Evolutionary conservation across 257 asterid genomes (phyloP).

Genomic region (Ligustrum vulgare): DNA sequence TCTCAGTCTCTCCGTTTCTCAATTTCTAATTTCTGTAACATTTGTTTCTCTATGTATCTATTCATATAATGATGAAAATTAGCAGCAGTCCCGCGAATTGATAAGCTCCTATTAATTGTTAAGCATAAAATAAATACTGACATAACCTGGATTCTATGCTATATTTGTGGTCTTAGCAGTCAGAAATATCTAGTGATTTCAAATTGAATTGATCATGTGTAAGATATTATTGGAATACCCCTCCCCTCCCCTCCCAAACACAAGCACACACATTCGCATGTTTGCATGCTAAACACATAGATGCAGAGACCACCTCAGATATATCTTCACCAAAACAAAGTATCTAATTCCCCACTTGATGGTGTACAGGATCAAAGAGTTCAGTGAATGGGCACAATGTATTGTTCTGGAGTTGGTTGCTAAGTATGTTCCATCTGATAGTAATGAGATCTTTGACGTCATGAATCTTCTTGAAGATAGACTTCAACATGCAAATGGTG

Average conservation of each 20-base stretch:
- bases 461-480: slow-evolving; percentile 99
- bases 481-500: slow-evolving; percentile 99
- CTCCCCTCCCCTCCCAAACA: too few species aligned
- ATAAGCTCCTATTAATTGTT: too few species aligned
- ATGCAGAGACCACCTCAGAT: too few species aligned
- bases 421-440: slow-evolving; percentile 86
- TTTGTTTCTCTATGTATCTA: too few species aligned
- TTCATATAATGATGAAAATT: too few species aligned
- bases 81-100: too few species aligned
- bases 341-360: slow-evolving; percentile 25
- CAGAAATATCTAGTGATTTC: neutral
- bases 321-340: slow-evolving; percentile 13
- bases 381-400: slow-evolving; percentile 99
- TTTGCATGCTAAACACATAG: too few species aligned
- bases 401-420: slow-evolving; percentile 81
- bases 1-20: neutral
- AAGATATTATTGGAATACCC: too few species aligned
- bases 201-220: too few species aligned
- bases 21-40: too few species aligned
- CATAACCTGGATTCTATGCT: neutral
- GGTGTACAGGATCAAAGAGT: slow-evolving; percentile 78
- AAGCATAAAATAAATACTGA: too few species aligned
- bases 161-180: neutral
- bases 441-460: slow-evolving; percentile 92
- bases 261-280: too few species aligned